phyloP scores from a whole-genome alignment of 139 green algal species.

The Closterium sp. region DNA sequence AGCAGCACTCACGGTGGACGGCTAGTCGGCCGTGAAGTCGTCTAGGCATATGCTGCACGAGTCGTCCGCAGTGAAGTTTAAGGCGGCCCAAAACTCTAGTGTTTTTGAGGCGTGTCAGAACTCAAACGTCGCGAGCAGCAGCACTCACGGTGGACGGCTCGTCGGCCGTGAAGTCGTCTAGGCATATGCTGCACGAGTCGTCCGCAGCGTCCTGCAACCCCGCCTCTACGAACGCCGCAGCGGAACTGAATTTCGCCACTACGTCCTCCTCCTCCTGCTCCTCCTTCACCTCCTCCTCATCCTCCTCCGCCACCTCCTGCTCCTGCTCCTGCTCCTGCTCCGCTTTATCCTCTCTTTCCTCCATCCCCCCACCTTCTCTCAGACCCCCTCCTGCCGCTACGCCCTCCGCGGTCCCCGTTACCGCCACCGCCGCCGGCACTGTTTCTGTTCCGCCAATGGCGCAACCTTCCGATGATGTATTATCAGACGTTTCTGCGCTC shows the following conservation, averaged over 20 bases:
- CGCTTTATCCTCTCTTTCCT: background rate
- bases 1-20: background rate
- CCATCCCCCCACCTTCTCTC: background rate
- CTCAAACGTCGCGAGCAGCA: too few relatives aligned
- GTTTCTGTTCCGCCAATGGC: background rate
- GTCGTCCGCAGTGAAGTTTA: too few relatives aligned
- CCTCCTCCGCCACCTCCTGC: background rate
- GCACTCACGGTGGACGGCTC: conserved; percentile 37
- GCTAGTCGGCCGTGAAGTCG: too few relatives aligned
- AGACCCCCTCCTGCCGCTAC: background rate
- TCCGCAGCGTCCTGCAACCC: conserved; percentile 43
- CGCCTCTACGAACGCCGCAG: conserved; percentile 43
- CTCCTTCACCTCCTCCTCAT: background rate
- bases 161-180: conserved; percentile 30
- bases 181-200: conserved; percentile 46
- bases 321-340: background rate
- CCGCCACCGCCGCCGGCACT: background rate
- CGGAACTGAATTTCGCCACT: conserved; percentile 33
- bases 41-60: too few relatives aligned
- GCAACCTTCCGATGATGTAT: too few relatives aligned
- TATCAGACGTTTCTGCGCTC: background rate
- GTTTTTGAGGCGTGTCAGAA: too few relatives aligned
- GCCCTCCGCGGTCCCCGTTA: background rate
- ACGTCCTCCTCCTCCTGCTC: conserved; percentile 4
- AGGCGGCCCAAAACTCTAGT: too few relatives aligned